phyloP scores from a whole-genome alignment of 331 rosid genomes.

The Rosa hybrid region DNA sequence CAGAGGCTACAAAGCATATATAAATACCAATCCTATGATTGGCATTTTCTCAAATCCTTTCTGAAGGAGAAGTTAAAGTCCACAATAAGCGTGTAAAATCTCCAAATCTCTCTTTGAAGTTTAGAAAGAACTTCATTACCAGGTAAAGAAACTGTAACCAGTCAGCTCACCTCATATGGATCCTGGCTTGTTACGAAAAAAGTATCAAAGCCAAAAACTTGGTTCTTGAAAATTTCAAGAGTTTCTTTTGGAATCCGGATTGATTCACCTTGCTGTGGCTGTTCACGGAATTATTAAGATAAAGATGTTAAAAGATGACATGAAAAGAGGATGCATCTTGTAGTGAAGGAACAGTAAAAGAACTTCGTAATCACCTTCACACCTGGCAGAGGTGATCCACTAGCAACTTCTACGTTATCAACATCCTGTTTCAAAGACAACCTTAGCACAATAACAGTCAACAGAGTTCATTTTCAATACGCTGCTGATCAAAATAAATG shows the following conservation, averaged over 20 bases:
- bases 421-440: conserved; percentile 56
- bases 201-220: conserved; percentile 97
- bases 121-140: background rate
- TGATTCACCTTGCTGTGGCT: conserved; percentile 81
- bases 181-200: conserved; percentile 92
- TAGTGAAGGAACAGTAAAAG: conserved; percentile 26
- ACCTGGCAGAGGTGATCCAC: conserved; percentile 99
- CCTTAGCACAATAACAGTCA: conserved; percentile 31
- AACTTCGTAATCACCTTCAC: conserved; percentile 78
- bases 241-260: conserved; percentile 82
- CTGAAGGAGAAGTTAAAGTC: background rate
- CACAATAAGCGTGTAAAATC: conserved; percentile 5
- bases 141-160: background rate
- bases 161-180: conserved; percentile 83
- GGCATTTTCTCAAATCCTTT: background rate
- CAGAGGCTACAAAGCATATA: background rate
- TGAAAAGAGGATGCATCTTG: conserved; percentile 30
- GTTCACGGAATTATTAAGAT: conserved; percentile 32
- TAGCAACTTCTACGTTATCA: conserved; percentile 69
- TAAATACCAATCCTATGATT: background rate
- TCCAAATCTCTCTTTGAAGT: background rate
- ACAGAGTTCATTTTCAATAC: conserved; percentile 20
- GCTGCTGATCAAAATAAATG: conserved; percentile 17
- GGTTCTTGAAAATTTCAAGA: conserved; percentile 73
- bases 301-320: conserved; percentile 27